Evolutionary conservation across 106 monocot genomes (phyloP), one percentile per base, ranked within the genome.

Genomic region (Gastrodia elata): DNA sequence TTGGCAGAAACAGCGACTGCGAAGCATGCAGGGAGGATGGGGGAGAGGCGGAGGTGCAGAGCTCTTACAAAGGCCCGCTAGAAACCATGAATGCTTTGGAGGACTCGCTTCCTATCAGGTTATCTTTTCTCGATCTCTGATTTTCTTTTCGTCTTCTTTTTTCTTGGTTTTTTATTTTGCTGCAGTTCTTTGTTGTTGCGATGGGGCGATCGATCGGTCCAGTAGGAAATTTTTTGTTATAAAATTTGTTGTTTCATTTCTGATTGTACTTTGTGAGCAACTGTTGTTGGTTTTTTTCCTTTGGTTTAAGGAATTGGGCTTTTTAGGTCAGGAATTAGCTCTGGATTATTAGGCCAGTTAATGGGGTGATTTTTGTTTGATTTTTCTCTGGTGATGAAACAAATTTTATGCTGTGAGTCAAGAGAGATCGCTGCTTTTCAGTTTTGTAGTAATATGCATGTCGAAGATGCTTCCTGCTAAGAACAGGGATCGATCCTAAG

Each of bases 81-180:
- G 89, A 92, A 42, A 77, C 82, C 56, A 87, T 89, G 83, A 86
- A 87, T 14, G 80, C 80, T 2, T 76, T 92, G 18, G 84, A 89
- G 77, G 89, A 87, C 2, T 80, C 86, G 36, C 82, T 92, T 38
- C 92, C 92, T 11, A 74, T 83, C 20, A 92, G 82, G 86, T 89
- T 28, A 28, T 48, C 26, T 38, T n/a, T 70, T 71, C 38, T 43
- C 39, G 39, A 39, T 68, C 39, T 33, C 2, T 1, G 39, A 68
- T 3, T 68, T 38, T 39, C 16, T 39, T n/a, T n/a, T n/a, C n/a
- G n/a, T n/a, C n/a, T n/a, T n/a, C n/a, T n/a, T n/a, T n/a, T n/a
- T n/a, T n/a, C n/a, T n/a, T n/a, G n/a, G n/a, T n/a, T n/a, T n/a
- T 26, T 10, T 9, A 30, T 59, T 59, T 59, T 52, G 52, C 2